Evolutionary conservation across 2,329 filamentous ascomycete species (phyloP).

Genomic region (Harringtonia lauricola): DNA sequence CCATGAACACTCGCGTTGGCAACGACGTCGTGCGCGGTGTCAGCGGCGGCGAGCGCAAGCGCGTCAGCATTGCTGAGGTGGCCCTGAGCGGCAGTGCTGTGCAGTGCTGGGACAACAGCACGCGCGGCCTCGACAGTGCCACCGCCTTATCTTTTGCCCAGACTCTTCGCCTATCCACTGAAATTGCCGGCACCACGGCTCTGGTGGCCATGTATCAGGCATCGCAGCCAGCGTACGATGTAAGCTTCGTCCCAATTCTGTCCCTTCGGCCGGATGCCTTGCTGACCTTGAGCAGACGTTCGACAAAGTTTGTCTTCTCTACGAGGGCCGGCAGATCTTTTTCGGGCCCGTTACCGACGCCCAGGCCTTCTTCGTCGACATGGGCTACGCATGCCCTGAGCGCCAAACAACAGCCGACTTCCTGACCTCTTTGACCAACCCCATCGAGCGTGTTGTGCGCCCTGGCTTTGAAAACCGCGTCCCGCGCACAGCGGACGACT

Average conservation of each 20-base stretch:
- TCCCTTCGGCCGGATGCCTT: neutral
- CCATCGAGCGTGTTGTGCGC: slow-evolving; percentile 57
- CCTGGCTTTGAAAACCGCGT: slow-evolving; percentile 45
- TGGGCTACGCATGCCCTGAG: slow-evolving; percentile 51
- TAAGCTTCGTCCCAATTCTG: neutral
- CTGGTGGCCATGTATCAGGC: slow-evolving; percentile 58
- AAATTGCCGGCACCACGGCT: slow-evolving; percentile 49
- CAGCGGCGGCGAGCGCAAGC: slow-evolving; percentile 57
- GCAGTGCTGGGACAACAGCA: slow-evolving; percentile 66
- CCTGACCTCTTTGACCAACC: slow-evolving; percentile 64
- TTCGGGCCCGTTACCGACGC: slow-evolving; percentile 52
- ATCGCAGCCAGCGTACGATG: slow-evolving; percentile 50
- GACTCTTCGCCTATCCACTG: slow-evolving; percentile 54
- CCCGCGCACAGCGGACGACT: slow-evolving; percentile 50
- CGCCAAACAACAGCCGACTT: slow-evolving; percentile 66
- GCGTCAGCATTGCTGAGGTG: slow-evolving; percentile 66
- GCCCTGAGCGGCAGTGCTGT: slow-evolving; percentile 47
- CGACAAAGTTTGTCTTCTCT: slow-evolving; percentile 68
- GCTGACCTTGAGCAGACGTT: neutral
- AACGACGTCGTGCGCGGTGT: slow-evolving; percentile 53
- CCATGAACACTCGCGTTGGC: slow-evolving; percentile 55
- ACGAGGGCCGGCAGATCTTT: slow-evolving; percentile 55
- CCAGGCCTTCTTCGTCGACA: slow-evolving; percentile 52
- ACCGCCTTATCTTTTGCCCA: slow-evolving; percentile 57
- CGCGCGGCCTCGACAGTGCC: slow-evolving; percentile 51